Evolutionary conservation across 768 basidiomycete genomes (phyloP).

Genomic region (Auricularia sp.): DNA sequence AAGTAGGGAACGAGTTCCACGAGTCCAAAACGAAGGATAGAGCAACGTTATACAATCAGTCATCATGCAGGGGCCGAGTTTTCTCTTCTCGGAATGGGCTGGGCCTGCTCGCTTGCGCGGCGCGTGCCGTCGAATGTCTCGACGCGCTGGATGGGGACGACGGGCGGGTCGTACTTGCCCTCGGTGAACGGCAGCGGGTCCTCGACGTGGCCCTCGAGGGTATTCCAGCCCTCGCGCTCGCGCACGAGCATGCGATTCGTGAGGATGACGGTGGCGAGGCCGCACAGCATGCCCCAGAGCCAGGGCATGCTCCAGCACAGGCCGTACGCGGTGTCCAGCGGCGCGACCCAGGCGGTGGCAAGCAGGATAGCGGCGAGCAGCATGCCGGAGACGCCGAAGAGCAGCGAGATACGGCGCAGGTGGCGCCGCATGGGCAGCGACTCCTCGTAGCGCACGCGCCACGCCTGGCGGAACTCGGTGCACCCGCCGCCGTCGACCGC

Average conservation of each 20-base stretch:
- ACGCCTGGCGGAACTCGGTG: constrained; percentile 22
- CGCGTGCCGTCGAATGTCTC: background rate
- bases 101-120: too few relatives aligned
- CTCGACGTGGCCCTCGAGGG: background rate
- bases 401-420: constrained; percentile 15
- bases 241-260: constrained; percentile 1
- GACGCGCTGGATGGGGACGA: background rate
- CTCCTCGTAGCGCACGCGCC: constrained; percentile 22
- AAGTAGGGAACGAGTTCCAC: too few relatives aligned
- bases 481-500: constrained; percentile 23
- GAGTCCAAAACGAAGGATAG: too few relatives aligned
- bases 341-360: constrained; percentile 16
- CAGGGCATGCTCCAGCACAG: constrained; percentile 20
- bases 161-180: background rate
- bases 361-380: constrained; percentile 14
- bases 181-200: background rate
- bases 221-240: background rate
- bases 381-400: constrained; percentile 17
- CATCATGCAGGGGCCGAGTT: too few relatives aligned
- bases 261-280: constrained; percentile 10
- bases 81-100: too few relatives aligned
- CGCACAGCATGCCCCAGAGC: constrained; percentile 19
- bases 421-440: constrained; percentile 18
- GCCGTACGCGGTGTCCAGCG: constrained; percentile 18
- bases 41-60: too few relatives aligned